Base-by-base conservation (phyloP, 768 basidiomycete species). In the Cyclocybe aegerita region DNA sequence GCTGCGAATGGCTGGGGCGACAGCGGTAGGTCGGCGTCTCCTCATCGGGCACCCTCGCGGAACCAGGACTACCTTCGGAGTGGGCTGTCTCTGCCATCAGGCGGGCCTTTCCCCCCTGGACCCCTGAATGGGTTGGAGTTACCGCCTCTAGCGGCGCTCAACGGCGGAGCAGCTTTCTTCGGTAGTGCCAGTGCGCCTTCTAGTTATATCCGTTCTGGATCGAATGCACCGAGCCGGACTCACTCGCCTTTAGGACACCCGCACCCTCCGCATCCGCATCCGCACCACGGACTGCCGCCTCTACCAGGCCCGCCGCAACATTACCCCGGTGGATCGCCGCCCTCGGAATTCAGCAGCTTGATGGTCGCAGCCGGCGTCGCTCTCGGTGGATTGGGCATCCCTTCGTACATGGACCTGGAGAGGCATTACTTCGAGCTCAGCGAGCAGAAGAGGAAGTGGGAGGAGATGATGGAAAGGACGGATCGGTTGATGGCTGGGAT, bases 391-490 rank as follows among this genome's bases (percentile, higher is more conserved):
- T 44, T 67, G 36, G 69, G 68, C 8, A 65, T 74, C 9, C 74
- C 75, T 29, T 61, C 61, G 42, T 82, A 80, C 11, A 59, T 78
- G 44, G 91, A 93, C 56, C 69, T 93, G 55, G 86, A 86, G 66
- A 72, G 81, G 48, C 90, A 92, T 64, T 90, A 88, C 59, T 58
- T 68, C 14, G 78, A 85, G 59, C 73, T 93, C 47, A 68, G 71
- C 4, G 81, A 85, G 59, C 78, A 88, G 62, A 81, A 82, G 66
- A 71, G 70, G 60, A 71, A 77, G 63, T 72, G 87, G 70, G 80
- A 90, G 67, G 88, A 88, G 63, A 76, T 93, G 81, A 66, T 90
- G 51, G 79, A 84, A 56, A 80, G 76, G 69, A 93, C 90, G 59
- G 86, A 91, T 47, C 69, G 78, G 64, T 66, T 93, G 70, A 82